phyloP scores from a whole-genome alignment of 2,329 filamentous ascomycete species.

The Colletotrichum tabaci region DNA sequence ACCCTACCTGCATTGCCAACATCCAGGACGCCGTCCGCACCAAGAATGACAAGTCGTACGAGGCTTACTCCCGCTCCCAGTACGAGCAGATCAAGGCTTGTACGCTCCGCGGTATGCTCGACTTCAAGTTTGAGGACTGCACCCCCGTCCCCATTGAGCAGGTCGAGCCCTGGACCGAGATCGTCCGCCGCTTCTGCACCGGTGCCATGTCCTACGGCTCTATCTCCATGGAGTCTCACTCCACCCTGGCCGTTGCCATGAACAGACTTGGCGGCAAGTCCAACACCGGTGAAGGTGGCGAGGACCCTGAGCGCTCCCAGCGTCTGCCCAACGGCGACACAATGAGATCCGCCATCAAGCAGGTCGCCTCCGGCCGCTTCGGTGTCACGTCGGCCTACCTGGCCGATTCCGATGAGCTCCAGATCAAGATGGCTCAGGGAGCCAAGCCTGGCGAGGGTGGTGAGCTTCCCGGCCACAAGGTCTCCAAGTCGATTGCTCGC shows the following conservation, averaged over 20 bases:
- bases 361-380: conserved; percentile 95
- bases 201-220: conserved; percentile 99
- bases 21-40: conserved; percentile 96
- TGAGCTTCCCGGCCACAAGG: conserved; percentile 97
- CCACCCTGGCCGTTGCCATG: conserved; percentile 95
- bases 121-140: conserved; percentile 94
- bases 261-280: conserved; percentile 97
- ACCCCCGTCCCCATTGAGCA: conserved; percentile 93
- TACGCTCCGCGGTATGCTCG: conserved; percentile 92
- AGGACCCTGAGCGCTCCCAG: conserved; percentile 92
- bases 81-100: conserved; percentile 98
- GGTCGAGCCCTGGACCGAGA: conserved; percentile 98
- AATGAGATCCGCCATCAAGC: conserved; percentile 98
- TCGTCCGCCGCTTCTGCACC: conserved; percentile 95
- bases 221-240: conserved; percentile 98
- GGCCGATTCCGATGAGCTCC: conserved; percentile 93
- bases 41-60: conserved; percentile 99
- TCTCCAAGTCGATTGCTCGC: conserved; percentile 92
- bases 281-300: conserved; percentile 97
- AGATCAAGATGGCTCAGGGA: conserved; percentile 99
- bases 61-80: conserved; percentile 92
- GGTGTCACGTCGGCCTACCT: conserved; percentile 96
- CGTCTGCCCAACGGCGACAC: conserved; percentile 92
- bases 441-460: conserved; percentile 98
- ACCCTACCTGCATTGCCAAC: conserved; percentile 94